Percentiles rank a stretch among this genome's conserved stretches.
phyloP scores from a whole-genome alignment of 1,139 yeast genomes.

The Protomyces pachydermus region DNA sequence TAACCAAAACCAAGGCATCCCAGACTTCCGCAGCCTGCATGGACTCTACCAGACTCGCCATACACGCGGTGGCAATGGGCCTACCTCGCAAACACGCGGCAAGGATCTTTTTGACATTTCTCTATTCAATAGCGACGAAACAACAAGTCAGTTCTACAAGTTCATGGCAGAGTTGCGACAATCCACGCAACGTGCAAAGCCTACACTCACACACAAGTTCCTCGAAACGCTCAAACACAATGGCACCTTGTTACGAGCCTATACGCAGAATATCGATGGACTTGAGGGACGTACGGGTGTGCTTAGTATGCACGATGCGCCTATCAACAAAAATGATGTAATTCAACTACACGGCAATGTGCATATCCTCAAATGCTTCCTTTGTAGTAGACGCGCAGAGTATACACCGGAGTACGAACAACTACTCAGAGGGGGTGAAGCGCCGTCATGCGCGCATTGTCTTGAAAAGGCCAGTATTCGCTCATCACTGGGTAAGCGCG shows the following conservation, averaged over 20 bases:
- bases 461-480: conserved; percentile 44
- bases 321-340: conserved; percentile 25
- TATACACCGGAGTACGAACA: conserved; percentile 57
- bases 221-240: conserved; percentile 60
- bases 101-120: conserved; percentile 86
- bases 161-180: conserved; percentile 70
- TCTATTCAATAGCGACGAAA: conserved; percentile 61
- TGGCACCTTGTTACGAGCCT: conserved; percentile 71
- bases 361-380: conserved; percentile 66
- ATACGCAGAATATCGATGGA: conserved; percentile 72
- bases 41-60: conserved; percentile 60
- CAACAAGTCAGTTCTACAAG: conserved; percentile 67
- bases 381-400: conserved; percentile 53
- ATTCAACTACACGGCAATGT: conserved; percentile 71
- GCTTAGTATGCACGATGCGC: conserved; percentile 34
- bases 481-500: conserved; percentile 57
- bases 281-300: conserved; percentile 48
- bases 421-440: conserved; percentile 49
- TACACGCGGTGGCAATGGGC: conserved; percentile 50
- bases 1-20: background rate
- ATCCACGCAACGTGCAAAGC: conserved; percentile 59
- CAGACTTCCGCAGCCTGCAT: conserved; percentile 74
- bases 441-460: conserved; percentile 65
- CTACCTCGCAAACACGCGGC: conserved; percentile 54
- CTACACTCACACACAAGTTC: conserved; percentile 80